Base-by-base conservation (phyloP, 2,329 filamentous ascomycete genomes). In the Blumeriella jaapii region DNA sequence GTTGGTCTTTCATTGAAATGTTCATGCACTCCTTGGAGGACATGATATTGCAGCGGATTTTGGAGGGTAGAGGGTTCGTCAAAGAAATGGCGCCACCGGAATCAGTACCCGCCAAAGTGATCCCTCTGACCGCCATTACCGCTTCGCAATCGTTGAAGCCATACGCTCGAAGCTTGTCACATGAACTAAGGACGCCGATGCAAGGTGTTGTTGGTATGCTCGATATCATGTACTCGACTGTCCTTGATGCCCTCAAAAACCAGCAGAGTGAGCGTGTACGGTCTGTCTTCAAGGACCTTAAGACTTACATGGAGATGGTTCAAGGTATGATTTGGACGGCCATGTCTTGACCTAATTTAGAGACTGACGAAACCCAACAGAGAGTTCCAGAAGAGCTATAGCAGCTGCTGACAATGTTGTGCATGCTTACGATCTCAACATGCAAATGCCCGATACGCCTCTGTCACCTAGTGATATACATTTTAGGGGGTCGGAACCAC, bases 371-470 rank as follows among this genome's bases (percentile, higher is more conserved):
- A 1, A 2, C 6, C 23, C 10, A 22, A 48, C 44, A 74, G 78
- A 82, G 51, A 82, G 76, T 53, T 79, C 78, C 36, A 68, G 76
- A 51, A 66, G 78, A 40, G 78, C 78, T 2, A 74, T 83, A 3
- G 78, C 82, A 55, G 78, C 78, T 13, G 78, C 78, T 6, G 78
- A 83, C 54, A 83, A 83, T 47, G 77, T 83, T 12, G 78, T 83
- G 7, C 76, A 82, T 55, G 78, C 78, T 9, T 82, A 82, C 48
- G 78, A 82, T 50, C 70, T 82, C 57, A 78, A 82, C 50, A 79
- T 82, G 74, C 72, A 78, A 47, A 67, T 83, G 26, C 78, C 78
- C n/a, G 73, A 78, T 43, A 73, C 69, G 9, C 72, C 70, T 6
- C 56, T 56, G 9, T 44, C 47, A 5, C 41, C 46, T 4, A 44